A percentile compares a stretch with the other conserved stretches of the same genome.
These are phyloP conservation scores for Yamadazyma akitaensis DNA, from an alignment of 805 yeast species.

Conservation along the genomic window DNA sequence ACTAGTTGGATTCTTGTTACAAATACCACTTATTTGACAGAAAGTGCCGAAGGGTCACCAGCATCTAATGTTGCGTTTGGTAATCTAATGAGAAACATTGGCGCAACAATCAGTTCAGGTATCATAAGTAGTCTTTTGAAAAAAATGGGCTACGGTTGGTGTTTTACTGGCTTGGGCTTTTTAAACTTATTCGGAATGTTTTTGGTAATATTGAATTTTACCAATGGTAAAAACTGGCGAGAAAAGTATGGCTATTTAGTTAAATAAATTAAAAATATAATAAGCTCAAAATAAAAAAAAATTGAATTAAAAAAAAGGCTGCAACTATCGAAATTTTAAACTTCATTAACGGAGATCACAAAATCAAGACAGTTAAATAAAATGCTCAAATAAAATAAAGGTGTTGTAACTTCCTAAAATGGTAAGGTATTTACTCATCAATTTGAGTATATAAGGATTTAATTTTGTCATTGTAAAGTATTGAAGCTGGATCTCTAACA, in stretches of 20 bases:
- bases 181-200: constrained; percentile 18
- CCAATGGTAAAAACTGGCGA: constrained; percentile 26
- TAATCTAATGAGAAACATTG: constrained; percentile 49
- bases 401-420: no score
- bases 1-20: constrained; percentile 55
- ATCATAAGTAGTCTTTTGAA: constrained; percentile 33
- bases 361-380: no score
- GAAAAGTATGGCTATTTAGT: constrained; percentile 1
- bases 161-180: constrained; percentile 51
- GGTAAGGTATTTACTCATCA: no score
- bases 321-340: no score
- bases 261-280: background rate
- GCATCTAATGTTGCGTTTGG: constrained; percentile 54
- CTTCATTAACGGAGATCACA: no score
- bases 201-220: constrained; percentile 18
- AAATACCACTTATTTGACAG: constrained; percentile 52
- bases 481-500: no score
- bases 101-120: constrained; percentile 53
- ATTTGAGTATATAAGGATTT: no score
- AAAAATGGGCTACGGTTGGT: constrained; percentile 51
- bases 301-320: no score
- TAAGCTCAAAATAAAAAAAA: no score
- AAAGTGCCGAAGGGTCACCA: constrained; percentile 46
- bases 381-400: no score
- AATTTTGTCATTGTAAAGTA: no score